Evolutionary conservation across 1,284 basidiomycete species (phyloP), one percentile per base, ranked within the genome.

Genomic region (Chalciporus sp.): DNA sequence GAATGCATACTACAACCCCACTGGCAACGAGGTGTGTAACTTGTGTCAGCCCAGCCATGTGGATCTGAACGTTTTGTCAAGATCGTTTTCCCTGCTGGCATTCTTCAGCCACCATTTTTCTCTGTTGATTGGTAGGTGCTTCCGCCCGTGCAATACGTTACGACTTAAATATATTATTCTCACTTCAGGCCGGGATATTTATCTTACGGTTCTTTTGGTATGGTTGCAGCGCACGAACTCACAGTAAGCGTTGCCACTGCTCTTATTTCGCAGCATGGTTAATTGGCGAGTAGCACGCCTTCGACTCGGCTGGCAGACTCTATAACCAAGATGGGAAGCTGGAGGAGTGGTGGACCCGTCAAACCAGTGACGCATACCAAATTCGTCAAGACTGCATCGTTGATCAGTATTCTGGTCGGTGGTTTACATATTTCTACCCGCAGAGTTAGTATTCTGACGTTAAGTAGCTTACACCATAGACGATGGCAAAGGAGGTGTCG

Each of bases 51-150:
- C 20, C 10, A 14, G 26, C 29, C 28, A 3, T 28, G 26, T 20
- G 7, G 27, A 28, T 41, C 48, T 9, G 3, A 9, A 55, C 42
- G 40, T 49, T 42, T 19, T 64, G 59, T 60, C 51, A 74, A 96
- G 87, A 96, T 98, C 55, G 93, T 95, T 16, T 98, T 99, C 79
- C 95, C 96, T 4, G 96, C 96, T 14, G 96, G 96, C 39, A 95
- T 98, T 66, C 75, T 98, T 41, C 93, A 90, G 64, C 87, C 92
- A 2, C 95, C 95, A 0, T 98, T 96, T 83, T 98, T 97, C 79
- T 84, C 84, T 12, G 77, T 84, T 52, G 77, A 85, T 55, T 97
- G 94, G 93, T 91, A 70, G 20, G 75, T 64, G n/a, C 16, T 55
- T n/a, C 2, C 12, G 17, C 14, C 49, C 12, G 44, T 45, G 42